These are phyloP conservation scores for Ambrosia hybrid DNA, from an alignment of 140 eudicot genomes.

Conservation along the genomic window DNA sequence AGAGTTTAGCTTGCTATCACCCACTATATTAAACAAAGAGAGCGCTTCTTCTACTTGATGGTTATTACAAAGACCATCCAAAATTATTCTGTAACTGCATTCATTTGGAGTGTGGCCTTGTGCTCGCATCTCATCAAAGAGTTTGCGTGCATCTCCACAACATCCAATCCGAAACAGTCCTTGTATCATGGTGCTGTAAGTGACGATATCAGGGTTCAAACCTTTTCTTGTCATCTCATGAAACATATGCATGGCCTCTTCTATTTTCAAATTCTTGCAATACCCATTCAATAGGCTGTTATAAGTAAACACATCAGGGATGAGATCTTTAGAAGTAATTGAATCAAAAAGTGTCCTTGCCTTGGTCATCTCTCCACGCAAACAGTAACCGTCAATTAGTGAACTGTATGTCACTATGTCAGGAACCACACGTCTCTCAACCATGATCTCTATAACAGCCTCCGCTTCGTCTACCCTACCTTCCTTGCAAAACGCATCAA, in stretches of 20 bases:
- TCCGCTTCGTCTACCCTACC: not conserved
- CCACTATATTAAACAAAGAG: conserved; percentile 15
- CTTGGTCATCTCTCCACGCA: not conserved
- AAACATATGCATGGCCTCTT: conserved; percentile 14
- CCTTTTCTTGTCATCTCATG: conserved; percentile 13
- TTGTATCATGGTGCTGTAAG: conserved; percentile 17
- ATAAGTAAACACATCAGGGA: conserved; percentile 6
- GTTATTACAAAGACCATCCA: conserved; percentile 20
- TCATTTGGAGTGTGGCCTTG: not conserved
- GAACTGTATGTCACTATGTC: not conserved
- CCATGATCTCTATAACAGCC: conserved; percentile 1
- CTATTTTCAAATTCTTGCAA: not conserved
- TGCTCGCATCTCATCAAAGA: conserved; percentile 24
- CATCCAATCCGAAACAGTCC: conserved; percentile 11
- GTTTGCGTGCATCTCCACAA: conserved; percentile 18
- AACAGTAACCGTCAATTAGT: conserved; percentile 7
- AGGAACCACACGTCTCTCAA: not conserved
- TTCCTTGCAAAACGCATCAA: not conserved
- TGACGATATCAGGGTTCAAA: not conserved
- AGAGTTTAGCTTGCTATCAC: conserved; percentile 10
- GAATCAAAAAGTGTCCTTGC: not conserved
- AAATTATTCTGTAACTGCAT: conserved; percentile 1
- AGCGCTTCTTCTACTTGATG: conserved; percentile 15
- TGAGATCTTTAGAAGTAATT: not conserved
- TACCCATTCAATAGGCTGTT: not conserved